Evolutionary conservation across 225 moss, liverwort and hornwort species (phyloP).

Genomic region (Marchantia paleacea): DNA sequence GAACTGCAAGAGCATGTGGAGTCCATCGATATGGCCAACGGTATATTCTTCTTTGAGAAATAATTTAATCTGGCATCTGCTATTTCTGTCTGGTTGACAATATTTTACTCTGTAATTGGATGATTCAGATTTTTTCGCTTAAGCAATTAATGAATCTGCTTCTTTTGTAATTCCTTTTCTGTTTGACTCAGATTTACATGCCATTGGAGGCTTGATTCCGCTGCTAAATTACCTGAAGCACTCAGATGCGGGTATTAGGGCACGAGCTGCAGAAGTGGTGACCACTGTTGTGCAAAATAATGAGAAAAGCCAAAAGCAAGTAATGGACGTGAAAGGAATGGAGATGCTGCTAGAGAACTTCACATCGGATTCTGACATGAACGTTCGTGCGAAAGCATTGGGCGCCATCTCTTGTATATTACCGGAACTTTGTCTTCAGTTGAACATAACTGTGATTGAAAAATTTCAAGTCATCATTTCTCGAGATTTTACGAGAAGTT

Average conservation of each 20-base stretch:
- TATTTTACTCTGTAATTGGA: neutral
- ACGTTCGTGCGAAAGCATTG: slow-evolving; percentile 81
- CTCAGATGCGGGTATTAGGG: slow-evolving; percentile 64
- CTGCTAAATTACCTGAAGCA: slow-evolving; percentile 71
- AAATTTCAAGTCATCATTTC: neutral
- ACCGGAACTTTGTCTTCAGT: neutral
- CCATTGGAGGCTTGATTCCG: slow-evolving; percentile 81
- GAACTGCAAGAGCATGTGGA: slow-evolving; percentile 97
- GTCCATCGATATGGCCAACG: slow-evolving; percentile 95
- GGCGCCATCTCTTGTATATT: slow-evolving; percentile 90
- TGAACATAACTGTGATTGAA: neutral
- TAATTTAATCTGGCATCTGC: neutral
- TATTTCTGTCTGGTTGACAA: neutral
- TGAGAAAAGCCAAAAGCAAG: slow-evolving; percentile 86
- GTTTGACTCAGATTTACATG: slow-evolving; percentile 64
- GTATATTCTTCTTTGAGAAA: slow-evolving; percentile 24
- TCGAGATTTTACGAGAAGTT: neutral
- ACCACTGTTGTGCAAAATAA: slow-evolving; percentile 94
- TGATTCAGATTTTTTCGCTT: neutral
- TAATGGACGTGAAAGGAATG: slow-evolving; percentile 71
- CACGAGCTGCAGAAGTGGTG: slow-evolving; percentile 90
- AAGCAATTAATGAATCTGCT: too few species aligned
- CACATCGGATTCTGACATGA: slow-evolving; percentile 59
- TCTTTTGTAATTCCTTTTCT: neutral
- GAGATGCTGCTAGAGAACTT: slow-evolving; percentile 69